A percentile compares a stretch with the other conserved stretches of the same genome.
These are phyloP conservation scores for Xerocomellus intermedius DNA, from an alignment of 768 basidiomycete genomes.

Conservation along the genomic window DNA sequence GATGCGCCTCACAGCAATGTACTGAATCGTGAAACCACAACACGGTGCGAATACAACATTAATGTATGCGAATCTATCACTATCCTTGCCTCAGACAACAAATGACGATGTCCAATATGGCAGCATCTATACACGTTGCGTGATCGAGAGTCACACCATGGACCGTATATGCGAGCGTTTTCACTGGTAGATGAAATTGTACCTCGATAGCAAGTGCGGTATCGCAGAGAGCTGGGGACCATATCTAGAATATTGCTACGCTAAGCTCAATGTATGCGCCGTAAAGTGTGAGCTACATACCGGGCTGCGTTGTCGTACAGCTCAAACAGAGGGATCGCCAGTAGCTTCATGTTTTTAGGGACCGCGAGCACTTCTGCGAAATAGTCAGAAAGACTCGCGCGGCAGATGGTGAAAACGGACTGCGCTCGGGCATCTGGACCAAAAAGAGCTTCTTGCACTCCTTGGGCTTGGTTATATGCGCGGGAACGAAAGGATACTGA, in stretches of 20 bases:
- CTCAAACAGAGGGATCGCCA: conserved; percentile 95
- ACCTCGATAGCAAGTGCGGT: conserved; percentile 85
- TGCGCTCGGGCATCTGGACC: conserved; percentile 92
- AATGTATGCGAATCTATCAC: conserved; percentile 3
- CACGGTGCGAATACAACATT: conserved; percentile 11
- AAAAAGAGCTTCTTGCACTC: conserved; percentile 96
- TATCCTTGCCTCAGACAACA: neutral
- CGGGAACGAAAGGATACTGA: conserved; percentile 91
- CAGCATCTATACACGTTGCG: neutral
- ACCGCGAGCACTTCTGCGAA: conserved; percentile 88
- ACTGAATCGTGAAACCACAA: neutral
- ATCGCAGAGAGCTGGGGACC: conserved; percentile 94
- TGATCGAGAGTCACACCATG: neutral
- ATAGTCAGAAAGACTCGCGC: neutral
- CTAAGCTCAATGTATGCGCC: conserved; percentile 1
- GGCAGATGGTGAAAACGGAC: conserved; percentile 45
- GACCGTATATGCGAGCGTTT: neutral
- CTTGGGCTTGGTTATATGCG: conserved; percentile 96
- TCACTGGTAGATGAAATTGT: conserved; percentile 80
- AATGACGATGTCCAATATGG: neutral
- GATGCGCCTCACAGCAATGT: neutral
- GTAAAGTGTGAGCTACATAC: conserved; percentile 32
- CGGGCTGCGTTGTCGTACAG: conserved; percentile 96
- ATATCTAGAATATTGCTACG: conserved; percentile 45
- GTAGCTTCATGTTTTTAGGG: conserved; percentile 98